Evolutionary conservation across 208 protist genomes (phyloP), one percentile per base, ranked within the genome.

Genomic region (Acanthamoeba castellanii): DNA sequence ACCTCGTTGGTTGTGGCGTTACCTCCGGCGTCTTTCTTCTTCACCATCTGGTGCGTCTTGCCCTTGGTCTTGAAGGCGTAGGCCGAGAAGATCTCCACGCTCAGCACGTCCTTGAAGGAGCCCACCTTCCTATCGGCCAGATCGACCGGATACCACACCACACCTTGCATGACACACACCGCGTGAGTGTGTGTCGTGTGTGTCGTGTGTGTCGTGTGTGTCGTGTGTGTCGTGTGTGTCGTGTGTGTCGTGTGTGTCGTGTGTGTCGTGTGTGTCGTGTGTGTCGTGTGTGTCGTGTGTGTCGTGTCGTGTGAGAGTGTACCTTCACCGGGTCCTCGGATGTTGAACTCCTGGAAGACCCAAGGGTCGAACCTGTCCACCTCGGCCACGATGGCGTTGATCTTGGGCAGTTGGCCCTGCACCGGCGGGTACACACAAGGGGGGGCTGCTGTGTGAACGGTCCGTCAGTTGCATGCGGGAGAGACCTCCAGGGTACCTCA

Each of bases 51-150:
- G 16, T 91, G 85, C 8, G 13, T 45, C 57, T n/a, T 66, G 59
- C 85, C 85, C 30, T 91, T 91, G 52, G 85, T 91, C 42, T 91
- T 91, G 59, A 91, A 91, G 85, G 85, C 78, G 78, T 85, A 85
- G 78, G 78, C 18, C 25, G 78, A 52, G 22, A 85, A 85, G 42
- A 59, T 6, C 2, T 85, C 78, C 78, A 59, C 78, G 34, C n/a
- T 57, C 6, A 85, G 78, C 18, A 34, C 78, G 47, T 50, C 14
- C 47, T 59, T 50, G 47, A 85, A 85, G 45, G 74, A 82, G 20
- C 74, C 74, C 34, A 82, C 20, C 74, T 32, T 42, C 47, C 30
- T 32, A 13, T 85, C 78, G 20, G 78, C 78, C 42, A 85, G 30
- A 42, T 85, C 78, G 27, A 85, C 78, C 45, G 78, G 78, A n/a